phyloP scores from a whole-genome alignment of 1,284 basidiomycete species.

The Fomitopsis pinicola region DNA sequence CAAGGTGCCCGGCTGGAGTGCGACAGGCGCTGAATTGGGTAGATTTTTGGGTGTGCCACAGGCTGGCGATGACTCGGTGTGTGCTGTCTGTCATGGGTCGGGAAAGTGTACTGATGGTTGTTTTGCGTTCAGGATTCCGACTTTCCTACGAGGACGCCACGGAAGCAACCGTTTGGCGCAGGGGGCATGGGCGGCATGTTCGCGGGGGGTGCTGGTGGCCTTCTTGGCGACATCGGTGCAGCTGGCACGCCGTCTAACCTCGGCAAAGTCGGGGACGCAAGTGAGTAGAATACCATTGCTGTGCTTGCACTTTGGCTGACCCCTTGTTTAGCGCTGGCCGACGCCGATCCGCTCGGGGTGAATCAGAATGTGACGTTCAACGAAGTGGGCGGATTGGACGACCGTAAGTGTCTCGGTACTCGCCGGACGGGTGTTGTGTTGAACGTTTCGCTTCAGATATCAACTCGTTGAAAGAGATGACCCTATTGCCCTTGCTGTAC shows the following conservation, averaged over 20 bases:
- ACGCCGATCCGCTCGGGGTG: slow-evolving; percentile 94
- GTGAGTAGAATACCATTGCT: slow-evolving; percentile 32
- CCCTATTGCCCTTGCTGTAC: slow-evolving; percentile 90
- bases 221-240: slow-evolving; percentile 58
- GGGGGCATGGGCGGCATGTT: slow-evolving; percentile 42
- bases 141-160: slow-evolving; percentile 56
- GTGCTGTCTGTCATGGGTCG: slow-evolving; percentile 18
- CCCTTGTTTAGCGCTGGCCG: slow-evolving; percentile 68
- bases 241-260: slow-evolving; percentile 75
- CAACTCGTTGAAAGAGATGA: slow-evolving; percentile 98
- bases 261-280: slow-evolving; percentile 77
- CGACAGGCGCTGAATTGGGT: slow-evolving; percentile 67
- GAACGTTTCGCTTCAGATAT: slow-evolving; percentile 59
- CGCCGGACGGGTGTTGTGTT: neutral
- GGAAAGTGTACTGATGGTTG: neutral
- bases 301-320: neutral
- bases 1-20: slow-evolving; percentile 69
- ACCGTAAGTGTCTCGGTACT: slow-evolving; percentile 55
- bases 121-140: slow-evolving; percentile 57
- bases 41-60: slow-evolving; percentile 61
- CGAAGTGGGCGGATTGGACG: slow-evolving; percentile 95
- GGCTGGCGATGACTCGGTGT: slow-evolving; percentile 62
- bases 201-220: slow-evolving; percentile 46
- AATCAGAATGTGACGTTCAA: slow-evolving; percentile 95
- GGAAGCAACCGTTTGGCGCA: slow-evolving; percentile 52